These are phyloP conservation scores for Blastobotrys indianensis DNA, from an alignment of 1,139 yeast genomes.

Conservation along the genomic window DNA sequence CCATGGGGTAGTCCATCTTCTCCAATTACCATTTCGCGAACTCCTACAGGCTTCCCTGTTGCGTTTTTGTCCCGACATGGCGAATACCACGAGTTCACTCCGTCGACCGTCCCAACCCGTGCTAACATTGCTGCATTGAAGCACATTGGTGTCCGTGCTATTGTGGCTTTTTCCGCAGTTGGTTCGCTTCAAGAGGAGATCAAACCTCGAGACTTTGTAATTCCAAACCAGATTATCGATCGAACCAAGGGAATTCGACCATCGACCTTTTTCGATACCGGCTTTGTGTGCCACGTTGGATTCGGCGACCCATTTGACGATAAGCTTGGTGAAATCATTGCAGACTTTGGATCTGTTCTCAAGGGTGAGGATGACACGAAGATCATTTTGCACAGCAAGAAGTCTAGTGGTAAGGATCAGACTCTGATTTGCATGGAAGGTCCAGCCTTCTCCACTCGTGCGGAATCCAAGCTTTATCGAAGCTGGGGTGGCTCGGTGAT, in stretches of 20 bases:
- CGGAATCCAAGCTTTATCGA: conserved; percentile 87
- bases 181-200: conserved; percentile 89
- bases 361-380: conserved; percentile 35
- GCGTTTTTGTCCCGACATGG: conserved; percentile 98
- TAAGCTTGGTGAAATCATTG: conserved; percentile 59
- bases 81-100: conserved; percentile 76
- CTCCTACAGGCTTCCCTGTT: conserved; percentile 70
- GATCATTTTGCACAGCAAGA: conserved; percentile 50
- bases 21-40: conserved; percentile 81
- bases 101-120: conserved; percentile 84
- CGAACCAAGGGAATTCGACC: conserved; percentile 94
- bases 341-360: conserved; percentile 50
- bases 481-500: conserved; percentile 92
- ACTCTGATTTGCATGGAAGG: conserved; percentile 98
- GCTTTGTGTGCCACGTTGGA: conserved; percentile 94
- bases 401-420: conserved; percentile 55
- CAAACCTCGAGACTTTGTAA: conserved; percentile 87
- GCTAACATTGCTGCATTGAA: conserved; percentile 97
- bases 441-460: conserved; percentile 94
- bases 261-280: conserved; percentile 83
- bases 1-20: conserved; percentile 99
- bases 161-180: conserved; percentile 91
- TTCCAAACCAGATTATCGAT: conserved; percentile 93
- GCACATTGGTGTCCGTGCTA: conserved; percentile 75
- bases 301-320: conserved; percentile 95